Evolutionary conservation across 768 basidiomycete species (phyloP).

Genomic region (Podaxis sp.): DNA sequence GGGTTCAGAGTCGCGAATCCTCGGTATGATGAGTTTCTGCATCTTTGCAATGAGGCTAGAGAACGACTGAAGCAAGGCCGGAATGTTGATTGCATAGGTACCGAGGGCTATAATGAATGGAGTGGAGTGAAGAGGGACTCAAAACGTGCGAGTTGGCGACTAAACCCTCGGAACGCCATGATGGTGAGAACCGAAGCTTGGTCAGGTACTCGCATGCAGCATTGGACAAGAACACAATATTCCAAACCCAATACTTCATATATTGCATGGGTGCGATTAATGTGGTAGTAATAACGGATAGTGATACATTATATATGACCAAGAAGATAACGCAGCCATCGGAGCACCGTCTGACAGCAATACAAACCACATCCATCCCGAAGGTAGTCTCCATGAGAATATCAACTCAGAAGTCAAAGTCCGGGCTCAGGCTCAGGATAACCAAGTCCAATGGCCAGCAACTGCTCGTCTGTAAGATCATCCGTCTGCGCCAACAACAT

Average conservation of each 20-base stretch:
- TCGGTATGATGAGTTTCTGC: not conserved
- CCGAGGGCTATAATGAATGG: not conserved
- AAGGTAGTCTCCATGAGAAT: no score
- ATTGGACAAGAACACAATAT: no score
- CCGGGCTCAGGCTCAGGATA: not conserved
- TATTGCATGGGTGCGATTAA: not conserved
- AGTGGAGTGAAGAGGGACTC: not conserved
- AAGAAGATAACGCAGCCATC: not conserved
- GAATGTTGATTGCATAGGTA: not conserved
- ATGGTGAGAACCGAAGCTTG: not conserved
- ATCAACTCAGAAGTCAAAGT: not conserved
- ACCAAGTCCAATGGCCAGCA: conserved; percentile 4
- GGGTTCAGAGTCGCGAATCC: not conserved
- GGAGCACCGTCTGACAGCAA: no score
- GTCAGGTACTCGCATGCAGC: no score
- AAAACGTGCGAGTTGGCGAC: not conserved
- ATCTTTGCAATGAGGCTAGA: not conserved
- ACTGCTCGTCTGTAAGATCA: conserved; percentile 4
- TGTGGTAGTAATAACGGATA: not conserved
- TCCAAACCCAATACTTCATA: not conserved
- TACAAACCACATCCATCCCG: no score
- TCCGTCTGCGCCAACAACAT: conserved; percentile 5
- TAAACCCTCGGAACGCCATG: not conserved
- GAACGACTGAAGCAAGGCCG: not conserved
- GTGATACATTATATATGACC: not conserved